Evolutionary conservation across 306 rosid genomes (phyloP).

Genomic region (Hylodesmum podocarpum): DNA sequence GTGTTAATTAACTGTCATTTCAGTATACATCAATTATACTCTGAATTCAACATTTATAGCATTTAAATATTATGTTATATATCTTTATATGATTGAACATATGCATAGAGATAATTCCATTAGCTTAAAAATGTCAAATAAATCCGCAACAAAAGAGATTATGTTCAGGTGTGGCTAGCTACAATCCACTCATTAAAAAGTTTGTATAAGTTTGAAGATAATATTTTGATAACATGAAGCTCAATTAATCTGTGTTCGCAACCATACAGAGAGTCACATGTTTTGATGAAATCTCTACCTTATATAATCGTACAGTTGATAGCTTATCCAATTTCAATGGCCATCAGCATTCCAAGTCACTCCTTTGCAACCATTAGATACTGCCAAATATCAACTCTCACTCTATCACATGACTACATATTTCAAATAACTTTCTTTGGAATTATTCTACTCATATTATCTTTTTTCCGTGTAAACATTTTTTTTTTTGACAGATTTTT

Average conservation of each 20-base stretch:
- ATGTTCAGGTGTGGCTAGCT: conserved; percentile 26
- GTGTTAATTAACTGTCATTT: background rate
- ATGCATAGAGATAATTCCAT: background rate
- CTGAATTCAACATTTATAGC: background rate
- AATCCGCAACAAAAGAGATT: conserved; percentile 7
- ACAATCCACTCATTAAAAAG: conserved; percentile 31
- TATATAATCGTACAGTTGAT: conserved; percentile 5
- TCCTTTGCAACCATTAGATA: conserved; percentile 20
- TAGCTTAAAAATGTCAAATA: background rate
- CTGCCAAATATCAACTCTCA: conserved; percentile 20
- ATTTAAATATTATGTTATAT: too few species aligned
- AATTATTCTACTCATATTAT: background rate
- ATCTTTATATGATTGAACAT: background rate
- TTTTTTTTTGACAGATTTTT: too few species aligned
- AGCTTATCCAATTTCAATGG: conserved; percentile 46
- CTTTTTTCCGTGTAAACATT: too few species aligned
- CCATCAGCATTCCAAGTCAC: conserved; percentile 29
- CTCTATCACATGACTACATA: conserved; percentile 11
- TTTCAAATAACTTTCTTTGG: conserved; percentile 20
- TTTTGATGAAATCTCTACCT: conserved; percentile 26
- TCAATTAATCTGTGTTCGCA: background rate
- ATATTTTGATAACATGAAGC: conserved; percentile 36
- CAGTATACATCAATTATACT: background rate
- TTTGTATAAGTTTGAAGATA: conserved; percentile 27
- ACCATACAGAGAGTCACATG: conserved; percentile 29